A percentile compares a stretch with the other conserved stretches of the same genome.
Evolutionary conservation across 176 grass and related monocot genomes (phyloP).

Genomic region (Hyparrhenia diplandra): DNA sequence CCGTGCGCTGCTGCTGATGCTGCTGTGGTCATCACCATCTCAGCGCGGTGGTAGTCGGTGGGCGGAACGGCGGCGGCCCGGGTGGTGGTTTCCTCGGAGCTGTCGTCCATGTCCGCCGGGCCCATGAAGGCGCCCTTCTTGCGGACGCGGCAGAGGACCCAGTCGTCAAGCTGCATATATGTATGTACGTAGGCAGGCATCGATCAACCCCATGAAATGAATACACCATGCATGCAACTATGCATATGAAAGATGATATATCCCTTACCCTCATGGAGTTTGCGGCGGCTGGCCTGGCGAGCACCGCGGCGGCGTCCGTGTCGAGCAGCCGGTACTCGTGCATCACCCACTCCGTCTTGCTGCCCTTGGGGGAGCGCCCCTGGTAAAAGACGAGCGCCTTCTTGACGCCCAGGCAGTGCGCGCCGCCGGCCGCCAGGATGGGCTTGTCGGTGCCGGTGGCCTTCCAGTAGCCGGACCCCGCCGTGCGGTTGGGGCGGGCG

Average conservation of each 20-base stretch:
- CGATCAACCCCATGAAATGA: no score
- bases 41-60: background rate
- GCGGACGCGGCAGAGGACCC: slow-evolving; percentile 51
- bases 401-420: slow-evolving; percentile 50
- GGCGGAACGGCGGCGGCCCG: background rate
- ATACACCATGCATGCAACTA: no score
- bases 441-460: slow-evolving; percentile 94
- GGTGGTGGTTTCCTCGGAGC: background rate
- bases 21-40: background rate
- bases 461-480: slow-evolving; percentile 87
- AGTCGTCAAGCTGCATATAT: slow-evolving; percentile 33
- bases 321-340: slow-evolving; percentile 40
- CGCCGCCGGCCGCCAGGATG: slow-evolving; percentile 33
- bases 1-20: background rate
- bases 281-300: background rate
- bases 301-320: background rate
- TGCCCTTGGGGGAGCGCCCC: slow-evolving; percentile 35
- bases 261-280: no score
- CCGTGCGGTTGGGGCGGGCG: slow-evolving; percentile 32
- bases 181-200: no score
- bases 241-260: no score
- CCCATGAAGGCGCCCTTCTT: slow-evolving; percentile 8
- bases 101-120: background rate
- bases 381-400: slow-evolving; percentile 55
- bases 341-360: slow-evolving; percentile 46